These are phyloP conservation scores for Linnemannia zychae DNA, from an alignment of 192 early-diverging fungal species.

Conservation along the genomic window DNA sequence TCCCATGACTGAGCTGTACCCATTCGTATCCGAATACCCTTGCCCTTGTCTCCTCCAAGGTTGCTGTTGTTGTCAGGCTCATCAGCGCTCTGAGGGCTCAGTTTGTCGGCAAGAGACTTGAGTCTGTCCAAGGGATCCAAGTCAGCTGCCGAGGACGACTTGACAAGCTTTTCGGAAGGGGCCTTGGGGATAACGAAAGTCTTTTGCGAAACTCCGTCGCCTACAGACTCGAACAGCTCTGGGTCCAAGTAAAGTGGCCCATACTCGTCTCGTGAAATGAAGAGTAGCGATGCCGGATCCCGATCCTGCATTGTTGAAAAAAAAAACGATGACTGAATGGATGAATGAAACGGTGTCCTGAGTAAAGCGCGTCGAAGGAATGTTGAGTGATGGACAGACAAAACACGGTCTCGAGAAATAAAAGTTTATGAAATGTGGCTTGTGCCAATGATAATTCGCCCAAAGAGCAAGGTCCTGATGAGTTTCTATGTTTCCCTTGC, in stretches of 20 bases:
- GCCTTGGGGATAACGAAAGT: constrained; percentile 9
- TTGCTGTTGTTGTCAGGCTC: not conserved
- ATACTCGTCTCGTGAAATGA: constrained; percentile 24
- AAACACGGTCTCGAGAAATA: not conserved
- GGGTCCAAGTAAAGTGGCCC: constrained; percentile 25
- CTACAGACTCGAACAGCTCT: constrained; percentile 28
- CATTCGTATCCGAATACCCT: not conserved
- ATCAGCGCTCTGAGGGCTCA: not conserved
- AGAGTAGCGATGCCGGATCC: constrained; percentile 41
- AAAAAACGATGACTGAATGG: not conserved
- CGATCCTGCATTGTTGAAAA: constrained; percentile 28
- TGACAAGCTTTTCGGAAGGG: not conserved
- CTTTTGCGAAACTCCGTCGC: constrained; percentile 18
- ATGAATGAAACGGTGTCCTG: not conserved
- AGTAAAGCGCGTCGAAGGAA: not conserved
- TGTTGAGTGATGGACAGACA: not conserved
- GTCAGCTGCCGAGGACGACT: not conserved
- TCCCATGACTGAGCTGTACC: constrained; percentile 5
- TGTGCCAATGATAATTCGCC: not conserved
- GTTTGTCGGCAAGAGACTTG: constrained; percentile 11
- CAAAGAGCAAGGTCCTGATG: not conserved
- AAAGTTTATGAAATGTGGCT: not conserved
- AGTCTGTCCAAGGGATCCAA: not conserved
- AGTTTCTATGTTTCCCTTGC: not conserved
- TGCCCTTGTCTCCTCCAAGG: not conserved